Base-by-base conservation (phyloP, 2,329 filamentous ascomycete genomes). In the Arachnomyces sp. region DNA sequence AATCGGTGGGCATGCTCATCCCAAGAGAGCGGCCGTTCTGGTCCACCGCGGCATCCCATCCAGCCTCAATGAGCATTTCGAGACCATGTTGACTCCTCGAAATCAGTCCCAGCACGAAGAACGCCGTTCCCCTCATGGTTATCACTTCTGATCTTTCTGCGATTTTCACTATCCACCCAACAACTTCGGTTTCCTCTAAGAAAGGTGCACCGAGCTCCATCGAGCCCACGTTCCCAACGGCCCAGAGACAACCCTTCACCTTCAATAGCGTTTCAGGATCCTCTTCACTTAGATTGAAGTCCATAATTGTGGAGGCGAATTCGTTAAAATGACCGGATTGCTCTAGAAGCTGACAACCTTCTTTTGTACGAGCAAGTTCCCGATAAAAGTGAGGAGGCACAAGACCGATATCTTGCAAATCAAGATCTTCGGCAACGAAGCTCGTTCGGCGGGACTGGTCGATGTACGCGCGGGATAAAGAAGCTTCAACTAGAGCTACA, bases 381-480 rank as follows among this genome's bases (percentile, higher is more conserved):
- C 90, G 80, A 58, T 98, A 98, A 62, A 98, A 98, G 62, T 98
- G 92, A 7, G 92, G 90, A n/a, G 92, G 92, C 1, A 96, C 86
- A 60, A 65, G 64, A 43, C 64, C 71, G 58, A 62, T 75, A 42
- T 73, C 70, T 35, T 72, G 51, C 74, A 78, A 46, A 71, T 79
- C 59, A 71, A 83, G 49, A 71, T 74, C 51, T 68, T 75, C 57
- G 70, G 71, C 55, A 45, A 46, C 49, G 47, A 58, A 63, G 52
- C 60, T 72, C 50, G 49, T 74, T 61, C 57, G 69, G 53, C 53
- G 69, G 44, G 69, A 67, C 31, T 67, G 62, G 39, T 73, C 75
- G 63, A 55, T 72, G 50, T 95, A 89, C 1, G 89, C 84, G 44
- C 87, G 82, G 25, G 89, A 87, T 38, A 98, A 73, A 40, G 89